phyloP scores from a whole-genome alignment of 495 filamentous ascomycete species.

The Viridothelium virens region DNA sequence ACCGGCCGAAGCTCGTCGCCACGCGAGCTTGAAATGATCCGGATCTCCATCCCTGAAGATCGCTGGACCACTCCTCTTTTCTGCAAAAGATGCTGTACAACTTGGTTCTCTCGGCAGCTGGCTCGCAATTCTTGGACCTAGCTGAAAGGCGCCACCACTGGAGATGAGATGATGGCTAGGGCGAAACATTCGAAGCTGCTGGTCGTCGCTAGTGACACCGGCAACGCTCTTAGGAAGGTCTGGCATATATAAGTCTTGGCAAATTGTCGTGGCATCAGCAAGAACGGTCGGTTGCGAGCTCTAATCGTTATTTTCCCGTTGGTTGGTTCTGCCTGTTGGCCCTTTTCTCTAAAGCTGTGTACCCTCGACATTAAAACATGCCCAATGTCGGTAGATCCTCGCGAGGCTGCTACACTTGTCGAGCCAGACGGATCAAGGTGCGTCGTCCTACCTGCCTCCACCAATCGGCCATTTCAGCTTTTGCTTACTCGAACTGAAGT shows the following conservation, averaged over 20 bases:
- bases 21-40: neutral
- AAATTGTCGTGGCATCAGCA: too few species aligned
- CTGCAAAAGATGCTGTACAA: neutral
- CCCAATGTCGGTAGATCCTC: neutral
- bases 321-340: too few species aligned
- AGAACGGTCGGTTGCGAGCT: too few species aligned
- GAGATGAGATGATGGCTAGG: neutral
- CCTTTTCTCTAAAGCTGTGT: too few species aligned
- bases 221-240: too few species aligned
- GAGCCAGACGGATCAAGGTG: constrained; percentile 2
- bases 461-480: neutral
- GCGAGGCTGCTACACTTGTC: constrained; percentile 4
- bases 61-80: neutral
- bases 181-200: neutral
- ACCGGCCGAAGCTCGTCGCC: neutral
- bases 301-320: too few species aligned
- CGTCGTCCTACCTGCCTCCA: too few species aligned
- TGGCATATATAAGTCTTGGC: too few species aligned
- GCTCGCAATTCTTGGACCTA: neutral
- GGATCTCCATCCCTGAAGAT: neutral
- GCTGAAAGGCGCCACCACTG: neutral
- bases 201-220: neutral
- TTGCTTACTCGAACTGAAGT: neutral
- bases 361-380: neutral
- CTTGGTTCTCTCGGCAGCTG: neutral